Conservation (phyloP, 2,329 filamentous ascomycete species). For the Epicoccum sorghinum region DNA sequence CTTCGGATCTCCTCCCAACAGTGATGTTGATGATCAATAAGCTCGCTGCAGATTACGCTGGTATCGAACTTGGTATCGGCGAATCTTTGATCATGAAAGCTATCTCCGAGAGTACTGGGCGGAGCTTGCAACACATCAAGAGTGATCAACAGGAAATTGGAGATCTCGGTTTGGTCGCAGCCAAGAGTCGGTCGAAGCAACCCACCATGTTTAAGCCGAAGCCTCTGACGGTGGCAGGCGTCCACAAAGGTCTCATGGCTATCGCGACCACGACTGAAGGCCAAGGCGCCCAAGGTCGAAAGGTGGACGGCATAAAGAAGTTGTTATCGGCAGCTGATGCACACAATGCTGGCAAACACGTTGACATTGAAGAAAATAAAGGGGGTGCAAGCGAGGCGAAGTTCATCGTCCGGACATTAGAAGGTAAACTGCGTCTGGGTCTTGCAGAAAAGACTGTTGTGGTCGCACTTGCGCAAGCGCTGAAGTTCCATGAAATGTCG, state of each 20-base stretch:
- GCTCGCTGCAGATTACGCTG: conserved; percentile 92
- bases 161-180: conserved; percentile 90
- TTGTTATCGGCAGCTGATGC: conserved; percentile 89
- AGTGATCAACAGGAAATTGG: conserved; percentile 95
- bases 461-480: conserved; percentile 85
- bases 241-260: conserved; percentile 84
- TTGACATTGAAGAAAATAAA: conserved; percentile 91
- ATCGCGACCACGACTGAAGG: conserved; percentile 87
- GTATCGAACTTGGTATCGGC: conserved; percentile 96
- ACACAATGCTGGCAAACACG: conserved; percentile 64
- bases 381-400: conserved; percentile 95
- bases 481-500: conserved; percentile 82
- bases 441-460: conserved; percentile 92
- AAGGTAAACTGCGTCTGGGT: conserved; percentile 90
- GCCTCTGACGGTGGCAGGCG: conserved; percentile 81
- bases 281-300: conserved; percentile 85
- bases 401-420: conserved; percentile 88
- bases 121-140: conserved; percentile 88
- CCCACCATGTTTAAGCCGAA: conserved; percentile 99
- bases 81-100: conserved; percentile 99
- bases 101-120: conserved; percentile 91
- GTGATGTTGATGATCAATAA: conserved; percentile 98
- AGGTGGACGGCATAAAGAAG: conserved; percentile 96
- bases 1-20: conserved; percentile 83
- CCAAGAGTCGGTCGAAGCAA: conserved; percentile 93